Conservation (phyloP, 139 green algal species). For the Nannochloris sp. region DNA sequence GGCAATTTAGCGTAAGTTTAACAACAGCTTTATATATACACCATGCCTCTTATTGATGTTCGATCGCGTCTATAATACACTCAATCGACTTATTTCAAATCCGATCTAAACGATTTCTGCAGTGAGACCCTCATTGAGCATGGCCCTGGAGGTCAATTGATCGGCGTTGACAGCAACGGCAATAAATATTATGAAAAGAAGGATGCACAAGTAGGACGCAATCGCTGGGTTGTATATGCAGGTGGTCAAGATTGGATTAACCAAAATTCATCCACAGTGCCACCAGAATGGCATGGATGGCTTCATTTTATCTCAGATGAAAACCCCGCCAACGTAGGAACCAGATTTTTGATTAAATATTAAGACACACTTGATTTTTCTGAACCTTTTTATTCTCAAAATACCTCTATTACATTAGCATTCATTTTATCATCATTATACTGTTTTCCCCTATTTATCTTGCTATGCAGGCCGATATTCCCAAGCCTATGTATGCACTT, state of each 20-base stretch:
- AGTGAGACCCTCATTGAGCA: conserved; percentile 31
- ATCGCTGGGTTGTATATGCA: conserved; percentile 66
- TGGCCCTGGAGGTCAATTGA: conserved; percentile 19
- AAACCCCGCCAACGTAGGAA: conserved; percentile 36
- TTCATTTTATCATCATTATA: neutral
- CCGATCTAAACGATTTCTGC: neutral
- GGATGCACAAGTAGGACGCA: conserved; percentile 26
- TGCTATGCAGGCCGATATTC: neutral
- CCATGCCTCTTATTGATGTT: neutral
- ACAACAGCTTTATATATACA: neutral
- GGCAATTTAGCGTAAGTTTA: conserved; percentile 22
- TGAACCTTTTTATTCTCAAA: neutral
- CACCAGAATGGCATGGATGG: conserved; percentile 69
- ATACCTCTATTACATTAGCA: neutral
- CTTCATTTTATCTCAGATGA: conserved; percentile 55
- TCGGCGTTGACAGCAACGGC: conserved; percentile 26
- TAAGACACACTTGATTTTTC: too few species aligned
- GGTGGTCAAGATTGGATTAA: conserved; percentile 17
- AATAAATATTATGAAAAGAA: conserved; percentile 39
- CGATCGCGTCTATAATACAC: neutral
- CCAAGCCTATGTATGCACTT: neutral
- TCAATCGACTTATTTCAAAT: neutral
- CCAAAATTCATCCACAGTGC: conserved; percentile 40
- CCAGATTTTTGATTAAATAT: too few species aligned
- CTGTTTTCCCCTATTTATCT: neutral